These are phyloP conservation scores for Nannizziopsis barbatae DNA, from an alignment of 2,329 filamentous ascomycete genomes.

Conservation along the genomic window DNA sequence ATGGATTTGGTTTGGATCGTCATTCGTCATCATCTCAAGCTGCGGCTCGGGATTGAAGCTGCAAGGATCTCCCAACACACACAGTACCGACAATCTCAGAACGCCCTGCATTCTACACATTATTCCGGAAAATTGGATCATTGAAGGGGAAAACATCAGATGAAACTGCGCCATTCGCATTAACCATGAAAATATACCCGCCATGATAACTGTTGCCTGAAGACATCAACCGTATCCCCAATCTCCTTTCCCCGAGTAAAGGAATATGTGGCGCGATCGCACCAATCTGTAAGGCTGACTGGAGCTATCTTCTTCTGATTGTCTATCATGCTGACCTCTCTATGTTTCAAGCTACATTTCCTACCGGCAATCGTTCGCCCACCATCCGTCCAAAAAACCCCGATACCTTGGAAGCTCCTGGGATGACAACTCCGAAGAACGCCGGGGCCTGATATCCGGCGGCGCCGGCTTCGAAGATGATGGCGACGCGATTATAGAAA, in stretches of 20 bases:
- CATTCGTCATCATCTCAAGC: no score
- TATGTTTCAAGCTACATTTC: constrained; percentile 67
- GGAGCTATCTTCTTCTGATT: background rate
- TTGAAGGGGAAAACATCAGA: no score
- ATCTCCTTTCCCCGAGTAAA: background rate
- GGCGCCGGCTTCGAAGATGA: constrained; percentile 55
- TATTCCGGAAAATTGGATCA: no score
- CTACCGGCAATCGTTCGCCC: constrained; percentile 95
- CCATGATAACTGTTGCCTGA: constrained; percentile 2
- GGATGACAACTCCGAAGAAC: constrained; percentile 48
- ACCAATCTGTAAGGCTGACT: constrained; percentile 71
- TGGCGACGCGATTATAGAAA: constrained; percentile 92
- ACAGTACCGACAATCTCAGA: no score
- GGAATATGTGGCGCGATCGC: constrained; percentile 93
- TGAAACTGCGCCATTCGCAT: background rate
- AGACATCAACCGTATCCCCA: background rate
- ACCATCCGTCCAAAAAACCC: constrained; percentile 80
- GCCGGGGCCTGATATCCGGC: constrained; percentile 72
- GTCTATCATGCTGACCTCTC: constrained; percentile 15
- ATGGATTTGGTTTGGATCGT: no score
- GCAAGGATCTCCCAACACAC: no score
- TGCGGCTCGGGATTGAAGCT: no score
- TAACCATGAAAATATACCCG: constrained; percentile 2
- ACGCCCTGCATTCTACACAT: no score
- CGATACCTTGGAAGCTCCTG: constrained; percentile 50